Conservation (phyloP, 1,139 yeast genomes). For the Lodderomyces elongisporus region DNA sequence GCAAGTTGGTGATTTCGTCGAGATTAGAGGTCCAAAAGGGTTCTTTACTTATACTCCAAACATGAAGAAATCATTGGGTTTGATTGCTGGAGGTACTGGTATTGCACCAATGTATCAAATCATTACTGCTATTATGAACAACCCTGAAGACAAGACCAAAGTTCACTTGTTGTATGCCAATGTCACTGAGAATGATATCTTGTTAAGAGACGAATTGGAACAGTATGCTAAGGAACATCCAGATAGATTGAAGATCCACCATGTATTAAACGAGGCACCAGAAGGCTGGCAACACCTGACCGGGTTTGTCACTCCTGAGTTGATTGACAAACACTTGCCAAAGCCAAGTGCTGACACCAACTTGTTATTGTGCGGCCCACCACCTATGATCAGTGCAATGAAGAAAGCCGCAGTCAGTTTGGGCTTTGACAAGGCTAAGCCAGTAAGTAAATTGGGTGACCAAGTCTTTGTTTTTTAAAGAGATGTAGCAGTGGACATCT, state of each 20-base stretch:
- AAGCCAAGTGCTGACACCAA: constrained; percentile 58
- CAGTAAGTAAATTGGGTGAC: constrained; percentile 88
- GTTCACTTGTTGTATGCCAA: constrained; percentile 77
- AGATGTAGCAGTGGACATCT: not conserved
- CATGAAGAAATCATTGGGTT: constrained; percentile 70
- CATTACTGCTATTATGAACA: constrained; percentile 59
- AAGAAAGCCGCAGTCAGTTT: constrained; percentile 76
- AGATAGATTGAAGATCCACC: constrained; percentile 69
- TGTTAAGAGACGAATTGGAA: constrained; percentile 74
- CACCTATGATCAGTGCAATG: constrained; percentile 76
- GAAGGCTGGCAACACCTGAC: constrained; percentile 44
- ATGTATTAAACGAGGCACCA: constrained; percentile 71
- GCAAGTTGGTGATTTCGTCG: constrained; percentile 41
- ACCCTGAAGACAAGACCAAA: constrained; percentile 83
- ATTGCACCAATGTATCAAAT: constrained; percentile 93
- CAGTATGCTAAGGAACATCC: constrained; percentile 58
- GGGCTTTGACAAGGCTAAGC: constrained; percentile 84
- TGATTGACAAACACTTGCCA: constrained; percentile 52
- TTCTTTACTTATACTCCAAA: constrained; percentile 81
- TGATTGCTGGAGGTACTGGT: constrained; percentile 96
- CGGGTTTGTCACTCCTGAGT: constrained; percentile 74
- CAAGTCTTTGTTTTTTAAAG: constrained; percentile 78
- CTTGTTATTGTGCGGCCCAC: constrained; percentile 89
- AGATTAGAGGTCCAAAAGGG: constrained; percentile 87
- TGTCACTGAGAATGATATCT: constrained; percentile 68